phyloP scores from a whole-genome alignment of 306 rosid species.

The Cajanus cajan region DNA sequence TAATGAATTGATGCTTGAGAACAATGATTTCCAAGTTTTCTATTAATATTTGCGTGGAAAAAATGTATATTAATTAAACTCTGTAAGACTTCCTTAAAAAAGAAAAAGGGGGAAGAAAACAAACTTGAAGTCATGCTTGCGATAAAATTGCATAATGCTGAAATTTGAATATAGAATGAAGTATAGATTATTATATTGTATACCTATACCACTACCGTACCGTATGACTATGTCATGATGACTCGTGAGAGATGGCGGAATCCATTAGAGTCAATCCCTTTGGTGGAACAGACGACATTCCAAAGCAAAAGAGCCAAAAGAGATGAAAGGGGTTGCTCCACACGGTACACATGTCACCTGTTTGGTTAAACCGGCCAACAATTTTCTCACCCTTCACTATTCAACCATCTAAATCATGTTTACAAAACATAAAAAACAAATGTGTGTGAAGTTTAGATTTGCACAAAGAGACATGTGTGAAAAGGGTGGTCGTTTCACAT shows the following conservation, averaged over 20 bases:
- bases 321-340: background rate
- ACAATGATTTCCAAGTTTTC: background rate
- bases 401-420: conserved; percentile 25
- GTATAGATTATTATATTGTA: background rate
- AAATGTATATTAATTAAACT: background rate
- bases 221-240: background rate
- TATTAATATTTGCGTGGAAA: background rate
- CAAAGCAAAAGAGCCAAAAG: background rate
- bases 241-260: no score
- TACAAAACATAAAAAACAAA: background rate
- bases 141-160: background rate
- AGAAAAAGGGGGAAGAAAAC: no score
- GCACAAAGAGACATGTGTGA: conserved; percentile 34
- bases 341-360: conserved; percentile 1
- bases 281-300: background rate
- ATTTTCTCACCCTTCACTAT: background rate
- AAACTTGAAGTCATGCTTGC: conserved; percentile 13
- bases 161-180: background rate
- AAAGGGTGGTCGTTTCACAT: conserved; percentile 13
- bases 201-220: conserved; percentile 19
- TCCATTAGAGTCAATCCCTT: background rate
- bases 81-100: no score
- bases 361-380: conserved; percentile 38
- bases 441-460: background rate
- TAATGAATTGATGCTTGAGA: background rate